Base-by-base conservation (phyloP, 352 stramenopile species). In the Phytopythium delawarense region DNA sequence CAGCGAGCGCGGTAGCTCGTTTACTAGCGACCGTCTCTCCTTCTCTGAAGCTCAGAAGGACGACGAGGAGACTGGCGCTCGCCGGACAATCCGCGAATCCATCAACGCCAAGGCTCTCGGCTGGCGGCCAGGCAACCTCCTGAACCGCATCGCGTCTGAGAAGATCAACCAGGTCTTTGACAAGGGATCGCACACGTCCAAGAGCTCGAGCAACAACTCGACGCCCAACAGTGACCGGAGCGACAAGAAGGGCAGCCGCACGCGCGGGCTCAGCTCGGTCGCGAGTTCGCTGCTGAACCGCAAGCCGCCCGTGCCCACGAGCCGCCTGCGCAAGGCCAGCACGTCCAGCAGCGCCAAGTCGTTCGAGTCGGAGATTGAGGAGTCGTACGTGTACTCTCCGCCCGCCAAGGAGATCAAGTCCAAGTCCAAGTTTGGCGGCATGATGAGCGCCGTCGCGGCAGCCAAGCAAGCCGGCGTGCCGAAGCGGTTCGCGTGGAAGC, bases 401-500 rank as follows among this genome's bases (percentile, higher is more conserved):
- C 73, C 63, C 4, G 56, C 68, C 9, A 62, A 73, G 21, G 66
- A 78, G 34, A 55, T 63, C 18, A 87, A 84, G 68, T 67, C 56
- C 50, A 77, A 72, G 65, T 72, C 73, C 45, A 74, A 74, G 44
- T 87, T 84, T 18, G 70, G 77, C 23, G 61, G 75, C 35, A 59
- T 59, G 44, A 75, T 87, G 18, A 75, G 68, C 28, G 69, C 75
- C 28, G 65, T 70, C 21, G 67, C 61, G 16, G 69, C 74, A 46
- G 69, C 74, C 30, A 71, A 78, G 44, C 69, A 59, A n/a, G 53
- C 63, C 7, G 67, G 75, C 18, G 70, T 87, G 57, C 45, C 75
- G 30, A 74, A 77, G 59, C 78, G 78, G 28, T 87, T 87, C 40
- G 71, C 63, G 15, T 87, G 75, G 75, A 84, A 84, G 62, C 75